Conservation (phyloP, 2,329 filamentous ascomycete genomes). For the Pestalotiopsis sp. region DNA sequence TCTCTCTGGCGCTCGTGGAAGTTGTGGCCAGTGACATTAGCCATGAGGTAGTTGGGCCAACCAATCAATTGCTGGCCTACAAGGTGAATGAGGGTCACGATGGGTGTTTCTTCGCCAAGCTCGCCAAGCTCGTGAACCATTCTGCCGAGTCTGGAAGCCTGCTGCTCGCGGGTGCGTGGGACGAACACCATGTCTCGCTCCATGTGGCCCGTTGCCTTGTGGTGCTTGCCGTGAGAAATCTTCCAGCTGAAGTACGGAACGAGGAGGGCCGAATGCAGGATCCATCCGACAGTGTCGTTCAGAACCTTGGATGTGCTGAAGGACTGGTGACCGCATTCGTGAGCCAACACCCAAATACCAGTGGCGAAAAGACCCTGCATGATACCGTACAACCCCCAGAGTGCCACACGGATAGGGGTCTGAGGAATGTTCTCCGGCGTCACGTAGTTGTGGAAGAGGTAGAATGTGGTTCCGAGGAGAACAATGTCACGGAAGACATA, state of each 20-base stretch:
- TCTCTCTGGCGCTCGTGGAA: slow-evolving; percentile 88
- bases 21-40: slow-evolving; percentile 96
- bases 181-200: slow-evolving; percentile 99
- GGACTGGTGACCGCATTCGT: slow-evolving; percentile 96
- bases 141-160: slow-evolving; percentile 74
- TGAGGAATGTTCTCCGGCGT: slow-evolving; percentile 83
- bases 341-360: slow-evolving; percentile 92
- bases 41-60: slow-evolving; percentile 89
- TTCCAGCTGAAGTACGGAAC: slow-evolving; percentile 99
- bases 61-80: slow-evolving; percentile 86
- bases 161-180: slow-evolving; percentile 85
- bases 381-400: slow-evolving; percentile 71
- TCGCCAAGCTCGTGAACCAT: slow-evolving; percentile 82
- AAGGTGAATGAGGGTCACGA: slow-evolving; percentile 74
- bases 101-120: slow-evolving; percentile 91
- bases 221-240: slow-evolving; percentile 98
- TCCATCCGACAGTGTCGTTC: slow-evolving; percentile 91
- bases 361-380: slow-evolving; percentile 92
- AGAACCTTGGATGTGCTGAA: slow-evolving; percentile 91
- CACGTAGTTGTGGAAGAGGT: slow-evolving; percentile 85
- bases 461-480: slow-evolving; percentile 76
- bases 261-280: slow-evolving; percentile 84
- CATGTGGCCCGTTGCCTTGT: slow-evolving; percentile 97
- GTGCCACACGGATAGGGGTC: slow-evolving; percentile 63
- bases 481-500: slow-evolving; percentile 85